Base-by-base conservation (phyloP, 78 protist species). In the Speleostelium caveatum region DNA sequence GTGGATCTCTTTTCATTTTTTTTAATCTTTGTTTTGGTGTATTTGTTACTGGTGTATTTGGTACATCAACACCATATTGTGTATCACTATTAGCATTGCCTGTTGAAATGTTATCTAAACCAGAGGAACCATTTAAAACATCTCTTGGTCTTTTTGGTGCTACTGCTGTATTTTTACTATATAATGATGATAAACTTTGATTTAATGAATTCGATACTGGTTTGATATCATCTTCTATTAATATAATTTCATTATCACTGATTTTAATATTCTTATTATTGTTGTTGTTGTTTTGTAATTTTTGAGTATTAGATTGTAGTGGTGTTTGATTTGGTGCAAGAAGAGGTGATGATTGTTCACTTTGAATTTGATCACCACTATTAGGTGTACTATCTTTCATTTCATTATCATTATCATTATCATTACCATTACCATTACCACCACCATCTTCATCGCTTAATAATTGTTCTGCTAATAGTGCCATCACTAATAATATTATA, bases 1-100 rank as follows among this genome's bases (percentile, higher is more conserved):
- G 42, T 49, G 2, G 5, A 19, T 38, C 19, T 76, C 53, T 32
- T 60, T 65, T 26, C 24, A 17, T 30, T 76, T 76, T 66, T 51
- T 76, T 63, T 60, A 36, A 35, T 41, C 63, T 76, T 76, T 65
- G 75, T 68, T 68, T 38, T 65, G 72, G 38, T 65, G 72, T 36
- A 4, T 4, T 12, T 10, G 35, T 75, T 79, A 76, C 77, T 67
- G 89, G 30, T 24, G 58, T 55, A 28, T 26, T 49, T 5, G 16
- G 26, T 16, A 21, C n/a, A 28, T 24, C n/a, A 68, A 4, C 6
- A 19, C 6, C 14, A 68, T 45, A 28, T 28, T 14, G 38, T 42
- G 39, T 72, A 62, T 35, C 35, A 33, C 21, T 35, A 66, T 19
- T n/a, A 36, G 21, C 36, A 68, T 49, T 69, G 30, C 30, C 45